Evolutionary conservation across 192 early-diverging fungal species (phyloP), one percentile per base, ranked within the genome.

Genomic region (Backusella morwellensis): DNA sequence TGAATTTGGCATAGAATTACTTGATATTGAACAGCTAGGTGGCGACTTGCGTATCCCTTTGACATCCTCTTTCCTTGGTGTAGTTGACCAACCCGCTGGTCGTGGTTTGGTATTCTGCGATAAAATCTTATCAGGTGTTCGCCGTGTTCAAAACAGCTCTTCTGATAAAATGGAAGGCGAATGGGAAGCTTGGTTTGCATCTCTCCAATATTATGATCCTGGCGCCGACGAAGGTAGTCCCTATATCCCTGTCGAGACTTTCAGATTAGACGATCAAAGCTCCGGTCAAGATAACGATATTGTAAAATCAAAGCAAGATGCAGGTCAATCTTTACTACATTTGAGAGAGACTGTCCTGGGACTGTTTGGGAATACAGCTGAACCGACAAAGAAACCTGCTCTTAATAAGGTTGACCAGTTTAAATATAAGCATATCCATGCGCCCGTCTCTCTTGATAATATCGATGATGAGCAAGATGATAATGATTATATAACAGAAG

Each of bases 11-110:
- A 63, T 35, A 26, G 82, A 63, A 21, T 23, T 83, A 15, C 29
- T 77, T 4, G 82, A 83, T 70, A 83, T 83, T 35, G 82, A 83
- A 42, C 82, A 83, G 36, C 29, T 83, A 6, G 78, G 50, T 14
- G 71, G 56, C 15, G 59, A 77, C 36, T 73, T 35, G 6, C 72
- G 77, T 17, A 74, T 79, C 44, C 42, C 54, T 3, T 35, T 83
- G 40, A 77, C 17, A 17, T 50, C 78, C 14, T 17, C 26, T 4
- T 83, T 79, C 35, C 41, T 83, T 35, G 81, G 81, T 12, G 68
- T 59, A 35, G 66, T 83, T 32, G 42, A 66, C 35, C 77, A 83
- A 12, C 68, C 54, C 19, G 71, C 70, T 38, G 75, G 78, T 3
- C 35, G 35, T 32, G 75, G 74, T 11, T 21, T 79, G 6, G 77